These are phyloP conservation scores for Raphidocelis subcapitata DNA, from an alignment of 139 green algal genomes.

Conservation along the genomic window DNA sequence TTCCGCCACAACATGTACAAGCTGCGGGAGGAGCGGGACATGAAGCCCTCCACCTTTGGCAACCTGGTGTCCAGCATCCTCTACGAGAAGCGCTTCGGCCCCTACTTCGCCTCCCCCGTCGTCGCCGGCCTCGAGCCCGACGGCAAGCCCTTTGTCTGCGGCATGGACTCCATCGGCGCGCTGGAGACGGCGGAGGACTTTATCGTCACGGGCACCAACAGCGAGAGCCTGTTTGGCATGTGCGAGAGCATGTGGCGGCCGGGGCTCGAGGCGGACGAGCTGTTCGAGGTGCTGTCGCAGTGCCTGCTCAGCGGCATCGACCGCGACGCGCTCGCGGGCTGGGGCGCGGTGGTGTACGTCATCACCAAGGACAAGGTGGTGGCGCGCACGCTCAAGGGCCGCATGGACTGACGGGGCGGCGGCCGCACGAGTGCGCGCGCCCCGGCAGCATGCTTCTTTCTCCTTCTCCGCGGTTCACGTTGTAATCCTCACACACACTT, in stretches of 20 bases:
- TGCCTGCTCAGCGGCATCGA: slow-evolving; percentile 90
- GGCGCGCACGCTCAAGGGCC: slow-evolving; percentile 79
- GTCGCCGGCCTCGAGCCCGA: slow-evolving; percentile 93
- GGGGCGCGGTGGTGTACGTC: slow-evolving; percentile 93
- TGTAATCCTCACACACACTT: too few species aligned
- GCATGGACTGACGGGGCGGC: slow-evolving; percentile 93
- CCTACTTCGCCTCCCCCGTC: slow-evolving; percentile 95
- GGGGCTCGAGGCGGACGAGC: slow-evolving; percentile 92
- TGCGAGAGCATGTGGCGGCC: slow-evolving; percentile 94
- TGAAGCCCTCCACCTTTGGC: slow-evolving; percentile 92
- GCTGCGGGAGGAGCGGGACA: slow-evolving; percentile 94
- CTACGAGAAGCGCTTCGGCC: slow-evolving; percentile 96
- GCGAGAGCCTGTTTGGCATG: slow-evolving; percentile 94
- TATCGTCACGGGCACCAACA: slow-evolving; percentile 87
- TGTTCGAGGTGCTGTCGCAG: slow-evolving; percentile 96
- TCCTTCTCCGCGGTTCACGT: too few species aligned
- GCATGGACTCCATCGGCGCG: slow-evolving; percentile 96
- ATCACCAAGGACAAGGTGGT: slow-evolving; percentile 89
- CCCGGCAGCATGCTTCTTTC: too few species aligned
- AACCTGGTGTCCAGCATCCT: slow-evolving; percentile 90
- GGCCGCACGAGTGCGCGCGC: too few species aligned
- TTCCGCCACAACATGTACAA: slow-evolving; percentile 99
- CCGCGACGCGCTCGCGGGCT: slow-evolving; percentile 94
- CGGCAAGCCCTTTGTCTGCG: slow-evolving; percentile 88
- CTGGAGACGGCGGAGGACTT: slow-evolving; percentile 96